These are phyloP conservation scores for Filosporella fistucella DNA, from an alignment of 495 filamentous ascomycete genomes.

Conservation along the genomic window DNA sequence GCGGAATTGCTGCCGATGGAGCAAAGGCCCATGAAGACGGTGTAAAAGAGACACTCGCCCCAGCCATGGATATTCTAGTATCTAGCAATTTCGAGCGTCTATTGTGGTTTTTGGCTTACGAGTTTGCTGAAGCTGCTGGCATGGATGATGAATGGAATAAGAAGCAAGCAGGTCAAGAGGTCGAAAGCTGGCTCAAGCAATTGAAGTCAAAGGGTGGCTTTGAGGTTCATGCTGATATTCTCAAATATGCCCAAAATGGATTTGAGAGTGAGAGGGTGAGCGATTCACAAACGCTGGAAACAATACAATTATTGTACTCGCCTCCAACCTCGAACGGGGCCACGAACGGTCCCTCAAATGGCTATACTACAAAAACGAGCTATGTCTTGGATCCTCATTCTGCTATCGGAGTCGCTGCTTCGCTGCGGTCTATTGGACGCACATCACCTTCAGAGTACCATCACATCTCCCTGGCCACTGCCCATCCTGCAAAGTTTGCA, in stretches of 20 bases:
- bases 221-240: slow-evolving; percentile 61
- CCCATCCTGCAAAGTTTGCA: slow-evolving; percentile 91
- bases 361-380: slow-evolving; percentile 31
- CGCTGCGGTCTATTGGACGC: slow-evolving; percentile 58
- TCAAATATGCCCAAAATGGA: slow-evolving; percentile 55
- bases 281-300: slow-evolving; percentile 70
- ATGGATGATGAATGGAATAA: slow-evolving; percentile 55
- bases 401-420: slow-evolving; percentile 75
- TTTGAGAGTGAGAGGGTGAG: slow-evolving; percentile 83
- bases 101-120: slow-evolving; percentile 85
- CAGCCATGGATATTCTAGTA: slow-evolving; percentile 96
- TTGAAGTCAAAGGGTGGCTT: slow-evolving; percentile 82
- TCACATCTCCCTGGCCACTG: slow-evolving; percentile 82
- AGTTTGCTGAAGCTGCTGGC: slow-evolving; percentile 45
- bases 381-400: slow-evolving; percentile 93
- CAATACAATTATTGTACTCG: slow-evolving; percentile 63
- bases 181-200: slow-evolving; percentile 64
- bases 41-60: slow-evolving; percentile 80
- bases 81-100: slow-evolving; percentile 94
- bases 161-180: slow-evolving; percentile 59
- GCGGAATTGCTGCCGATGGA: slow-evolving; percentile 54
- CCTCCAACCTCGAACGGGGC: slow-evolving; percentile 21
- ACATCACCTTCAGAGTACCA: slow-evolving; percentile 32
- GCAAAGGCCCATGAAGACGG: slow-evolving; percentile 63
- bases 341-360: slow-evolving; percentile 12